A percentile compares a stretch with the other conserved stretches of the same genome.
phyloP scores from a whole-genome alignment of 768 basidiomycete species.

The Trametes cinnabarina region DNA sequence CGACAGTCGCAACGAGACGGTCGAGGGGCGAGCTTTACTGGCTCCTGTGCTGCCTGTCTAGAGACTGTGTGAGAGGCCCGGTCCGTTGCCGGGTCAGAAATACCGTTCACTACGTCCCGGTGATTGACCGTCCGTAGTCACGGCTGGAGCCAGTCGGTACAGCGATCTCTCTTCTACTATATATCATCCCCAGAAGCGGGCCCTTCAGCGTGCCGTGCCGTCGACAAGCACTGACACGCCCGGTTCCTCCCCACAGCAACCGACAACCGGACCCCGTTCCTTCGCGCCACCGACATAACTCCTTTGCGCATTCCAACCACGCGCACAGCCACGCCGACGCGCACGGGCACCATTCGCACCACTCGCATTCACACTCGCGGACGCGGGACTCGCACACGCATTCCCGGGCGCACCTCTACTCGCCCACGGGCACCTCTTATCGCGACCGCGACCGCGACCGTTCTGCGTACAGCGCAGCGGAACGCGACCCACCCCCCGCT shows the following conservation, averaged over 20 bases:
- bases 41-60: no score
- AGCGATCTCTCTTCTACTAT: no score
- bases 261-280: slow-evolving; percentile 27
- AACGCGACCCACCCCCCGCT: no score
- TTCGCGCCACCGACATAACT: slow-evolving; percentile 33
- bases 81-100: no score
- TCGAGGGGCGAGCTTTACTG: no score
- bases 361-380: slow-evolving; percentile 5
- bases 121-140: no score
- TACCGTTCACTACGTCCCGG: no score
- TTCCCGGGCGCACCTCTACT: not conserved
- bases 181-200: no score
- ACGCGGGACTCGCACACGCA: slow-evolving; percentile 1
- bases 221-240: not conserved
- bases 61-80: no score
- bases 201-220: no score
- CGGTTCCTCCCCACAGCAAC: slow-evolving; percentile 20
- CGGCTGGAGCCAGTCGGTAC: not conserved
- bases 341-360: slow-evolving; percentile 4
- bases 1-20: no score
- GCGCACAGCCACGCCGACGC: slow-evolving; percentile 6
- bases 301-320: not conserved
- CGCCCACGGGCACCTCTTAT: not conserved
- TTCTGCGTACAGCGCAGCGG: not conserved
- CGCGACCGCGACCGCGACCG: slow-evolving; percentile 12